Evolutionary conservation across 345 rosid genomes (phyloP).

Genomic region (Pistacia integerrima): DNA sequence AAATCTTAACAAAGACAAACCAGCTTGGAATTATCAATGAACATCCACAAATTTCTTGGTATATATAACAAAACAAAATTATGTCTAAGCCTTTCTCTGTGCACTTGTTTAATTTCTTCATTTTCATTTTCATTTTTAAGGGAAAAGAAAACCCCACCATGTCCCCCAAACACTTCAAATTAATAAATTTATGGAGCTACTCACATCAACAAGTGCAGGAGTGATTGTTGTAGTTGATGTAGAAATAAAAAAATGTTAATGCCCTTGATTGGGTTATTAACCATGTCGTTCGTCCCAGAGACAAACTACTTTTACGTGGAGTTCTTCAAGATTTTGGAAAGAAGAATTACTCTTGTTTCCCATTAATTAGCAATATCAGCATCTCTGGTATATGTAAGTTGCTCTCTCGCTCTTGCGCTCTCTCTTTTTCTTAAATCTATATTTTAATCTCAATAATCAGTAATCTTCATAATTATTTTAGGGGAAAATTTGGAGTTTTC

Average conservation of each 20-base stretch:
- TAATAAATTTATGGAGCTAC: background rate
- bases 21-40: background rate
- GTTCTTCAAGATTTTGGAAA: conserved; percentile 31
- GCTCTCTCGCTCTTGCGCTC: background rate
- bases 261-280: conserved; percentile 54
- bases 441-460: too few species aligned
- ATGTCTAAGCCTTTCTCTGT: too few species aligned
- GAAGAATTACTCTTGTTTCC: conserved; percentile 45
- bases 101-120: background rate
- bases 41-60: too few species aligned
- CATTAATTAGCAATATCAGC: conserved; percentile 30
- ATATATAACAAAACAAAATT: too few species aligned
- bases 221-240: conserved; percentile 47
- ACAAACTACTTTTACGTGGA: conserved; percentile 43
- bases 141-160: background rate
- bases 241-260: conserved; percentile 34
- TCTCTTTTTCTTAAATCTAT: too few species aligned
- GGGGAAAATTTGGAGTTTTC: conserved; percentile 48
- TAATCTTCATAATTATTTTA: too few species aligned
- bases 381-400: conserved; percentile 48
- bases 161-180: too few species aligned
- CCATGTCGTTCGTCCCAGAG: conserved; percentile 39
- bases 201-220: conserved; percentile 22
- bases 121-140: background rate
- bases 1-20: too few species aligned